Evolutionary conservation across 192 early-diverging fungal species (phyloP).

Genomic region (Entomortierella parvispora): DNA sequence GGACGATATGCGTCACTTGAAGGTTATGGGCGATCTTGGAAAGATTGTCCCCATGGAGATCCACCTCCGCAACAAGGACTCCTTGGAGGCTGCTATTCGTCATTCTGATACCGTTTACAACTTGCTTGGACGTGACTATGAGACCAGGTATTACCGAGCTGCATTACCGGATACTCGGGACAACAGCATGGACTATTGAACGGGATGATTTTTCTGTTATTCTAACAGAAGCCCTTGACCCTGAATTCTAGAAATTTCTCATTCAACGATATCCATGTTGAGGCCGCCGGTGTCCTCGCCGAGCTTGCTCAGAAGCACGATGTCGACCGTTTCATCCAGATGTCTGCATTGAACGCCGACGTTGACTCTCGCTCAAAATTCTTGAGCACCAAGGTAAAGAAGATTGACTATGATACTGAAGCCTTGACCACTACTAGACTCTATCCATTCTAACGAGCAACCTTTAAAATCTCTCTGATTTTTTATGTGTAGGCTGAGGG

Average conservation of each 20-base stretch:
- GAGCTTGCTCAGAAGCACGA: slow-evolving; percentile 80
- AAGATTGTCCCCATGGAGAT: slow-evolving; percentile 93
- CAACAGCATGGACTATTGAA: not conserved
- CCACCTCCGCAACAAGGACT: slow-evolving; percentile 87
- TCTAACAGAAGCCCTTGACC: not conserved
- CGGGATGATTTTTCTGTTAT: not conserved
- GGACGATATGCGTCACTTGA: slow-evolving; percentile 89
- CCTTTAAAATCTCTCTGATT: not conserved
- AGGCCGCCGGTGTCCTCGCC: slow-evolving; percentile 85
- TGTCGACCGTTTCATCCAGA: slow-evolving; percentile 87
- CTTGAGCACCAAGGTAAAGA: slow-evolving; percentile 83
- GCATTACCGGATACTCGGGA: not conserved
- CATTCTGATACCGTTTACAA: slow-evolving; percentile 98
- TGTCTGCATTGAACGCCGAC: slow-evolving; percentile 86
- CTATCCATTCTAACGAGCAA: no score
- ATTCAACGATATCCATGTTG: slow-evolving; percentile 85
- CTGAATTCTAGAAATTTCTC: slow-evolving; percentile 84
- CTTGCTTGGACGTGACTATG: slow-evolving; percentile 90
- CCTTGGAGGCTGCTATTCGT: slow-evolving; percentile 84
- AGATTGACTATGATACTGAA: not conserved
- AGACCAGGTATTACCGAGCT: slow-evolving; percentile 73
- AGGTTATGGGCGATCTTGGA: slow-evolving; percentile 94
- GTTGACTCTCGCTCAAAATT: slow-evolving; percentile 80
- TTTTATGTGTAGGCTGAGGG: slow-evolving; percentile 74
- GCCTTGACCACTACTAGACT: not conserved